Evolutionary conservation across 805 yeast genomes (phyloP).

Genomic region (Clavispora phyllophila): DNA sequence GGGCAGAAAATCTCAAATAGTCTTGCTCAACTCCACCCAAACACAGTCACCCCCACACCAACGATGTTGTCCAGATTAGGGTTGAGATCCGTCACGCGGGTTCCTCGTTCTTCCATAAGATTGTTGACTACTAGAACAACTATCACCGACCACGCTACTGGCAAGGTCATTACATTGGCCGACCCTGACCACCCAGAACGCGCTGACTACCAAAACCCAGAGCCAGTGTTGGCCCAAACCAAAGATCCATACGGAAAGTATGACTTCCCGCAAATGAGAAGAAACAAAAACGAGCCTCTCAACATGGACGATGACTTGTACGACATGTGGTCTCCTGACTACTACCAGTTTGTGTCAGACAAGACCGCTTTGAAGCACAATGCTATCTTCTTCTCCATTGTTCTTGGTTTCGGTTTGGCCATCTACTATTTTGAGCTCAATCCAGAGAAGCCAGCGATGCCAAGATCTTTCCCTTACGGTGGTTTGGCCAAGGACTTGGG

Average conservation of each 20-base stretch:
- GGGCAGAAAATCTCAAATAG: constrained; percentile 8
- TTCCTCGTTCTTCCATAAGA: constrained; percentile 7
- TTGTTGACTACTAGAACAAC: constrained; percentile 31
- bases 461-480: constrained; percentile 67
- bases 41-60: constrained; percentile 2
- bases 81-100: constrained; percentile 7
- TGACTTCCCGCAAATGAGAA: constrained; percentile 77
- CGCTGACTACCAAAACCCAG: constrained; percentile 62
- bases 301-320: constrained; percentile 67
- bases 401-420: constrained; percentile 41
- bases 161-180: constrained; percentile 34
- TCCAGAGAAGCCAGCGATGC: constrained; percentile 68
- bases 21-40: not conserved
- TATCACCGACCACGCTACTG: constrained; percentile 37
- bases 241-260: constrained; percentile 69
- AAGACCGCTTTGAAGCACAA: constrained; percentile 56
- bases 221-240: constrained; percentile 53
- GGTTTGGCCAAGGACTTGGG: constrained; percentile 77
- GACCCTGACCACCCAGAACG: constrained; percentile 40
- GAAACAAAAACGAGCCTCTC: constrained; percentile 70
- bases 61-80: constrained; percentile 28
- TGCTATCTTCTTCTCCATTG: constrained; percentile 40
- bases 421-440: constrained; percentile 44
- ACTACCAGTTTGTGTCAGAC: constrained; percentile 56
- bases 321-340: constrained; percentile 86